These are phyloP conservation scores for Karstenula rhodostoma DNA, from an alignment of 2,329 filamentous ascomycete species.

Conservation along the genomic window DNA sequence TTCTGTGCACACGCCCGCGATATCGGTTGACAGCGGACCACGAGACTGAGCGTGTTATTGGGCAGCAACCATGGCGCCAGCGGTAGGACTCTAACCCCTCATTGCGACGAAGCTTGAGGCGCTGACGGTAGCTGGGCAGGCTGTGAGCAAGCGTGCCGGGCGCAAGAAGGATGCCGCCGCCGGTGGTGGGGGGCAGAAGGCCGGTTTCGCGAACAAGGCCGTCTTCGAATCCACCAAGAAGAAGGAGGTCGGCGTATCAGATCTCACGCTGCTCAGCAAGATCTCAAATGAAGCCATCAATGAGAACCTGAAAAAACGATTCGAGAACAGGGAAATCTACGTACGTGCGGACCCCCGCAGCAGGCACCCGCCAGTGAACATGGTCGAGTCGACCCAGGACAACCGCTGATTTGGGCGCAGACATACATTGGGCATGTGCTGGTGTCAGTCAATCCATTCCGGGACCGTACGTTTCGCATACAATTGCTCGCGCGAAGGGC, in stretches of 20 bases:
- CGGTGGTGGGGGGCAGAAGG: conserved; percentile 57
- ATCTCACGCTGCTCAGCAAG: conserved; percentile 96
- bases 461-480: conserved; percentile 69
- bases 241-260: conserved; percentile 98
- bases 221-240: conserved; percentile 97
- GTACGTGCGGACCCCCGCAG: conserved; percentile 55
- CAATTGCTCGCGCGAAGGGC: conserved; percentile 4
- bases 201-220: conserved; percentile 87
- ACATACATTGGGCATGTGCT: conserved; percentile 99
- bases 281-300: conserved; percentile 99
- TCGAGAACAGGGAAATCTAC: conserved; percentile 97
- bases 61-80: conserved; percentile 47
- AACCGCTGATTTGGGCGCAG: conserved; percentile 52
- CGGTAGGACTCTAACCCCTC: conserved; percentile 26
- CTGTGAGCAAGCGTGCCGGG: conserved; percentile 65
- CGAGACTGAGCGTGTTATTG: conserved; percentile 35
- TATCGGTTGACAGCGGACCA: conserved; percentile 6
- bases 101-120: conserved; percentile 10
- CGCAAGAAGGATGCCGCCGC: conserved; percentile 62
- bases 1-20: neutral
- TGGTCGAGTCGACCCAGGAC: conserved; percentile 18
- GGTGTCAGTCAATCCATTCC: conserved; percentile 98
- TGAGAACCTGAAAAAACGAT: conserved; percentile 97
- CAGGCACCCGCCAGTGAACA: conserved; percentile 31
- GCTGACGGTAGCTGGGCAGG: conserved; percentile 49